Base-by-base conservation (phyloP, 2,329 filamentous ascomycete genomes). In the Penicillium sp. region DNA sequence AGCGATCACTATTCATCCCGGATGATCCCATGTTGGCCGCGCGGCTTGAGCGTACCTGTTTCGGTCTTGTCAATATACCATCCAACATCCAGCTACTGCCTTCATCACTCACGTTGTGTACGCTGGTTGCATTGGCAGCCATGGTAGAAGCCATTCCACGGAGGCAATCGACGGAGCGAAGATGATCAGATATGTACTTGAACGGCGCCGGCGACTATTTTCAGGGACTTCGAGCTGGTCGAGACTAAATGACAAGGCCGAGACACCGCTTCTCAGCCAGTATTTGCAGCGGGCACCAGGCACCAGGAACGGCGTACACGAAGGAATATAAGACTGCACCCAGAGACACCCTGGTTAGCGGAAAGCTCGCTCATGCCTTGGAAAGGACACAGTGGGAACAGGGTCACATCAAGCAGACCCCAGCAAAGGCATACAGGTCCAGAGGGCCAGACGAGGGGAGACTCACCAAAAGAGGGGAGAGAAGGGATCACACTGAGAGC, bases 1-100 rank as follows among this genome's bases (percentile, higher is more conserved):
- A 45, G 39, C 60, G 56, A 25, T 69, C 67, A 32, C 50, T 51
- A 41, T 58, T 62, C 46, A 66, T 54, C 20, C 56, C 52, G 15
- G 65, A 58, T 29, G 66, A 51, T 46, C 57, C 56, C 45, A 73
- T 69, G 47, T 68, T 69, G 40, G 58, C 57, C 40, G 62, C 60
- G 47, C 65, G 64, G 43, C 51, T 61, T 29, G 62, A 54, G 41
- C 62, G 61, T 43, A 57, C 57, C 62, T 62, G 25, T 4, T 20
- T 19, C 14, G 4, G 3, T 30, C 39, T 37, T 26, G 45, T 56
- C 33, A 59, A 34, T 18, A 20, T 18, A 18, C 27, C 20, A 33
- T 33, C 32, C 36, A 23, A 25, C 9, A 8, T 13, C 17, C 29
- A n/a, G 11, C 17, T 18, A 13, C 10, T 9, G n/a, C 11, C 4